Evolutionary conservation across 192 early-diverging fungal genomes (phyloP), one percentile per base, ranked within the genome.

Genomic region (Coemansia asiatica): DNA sequence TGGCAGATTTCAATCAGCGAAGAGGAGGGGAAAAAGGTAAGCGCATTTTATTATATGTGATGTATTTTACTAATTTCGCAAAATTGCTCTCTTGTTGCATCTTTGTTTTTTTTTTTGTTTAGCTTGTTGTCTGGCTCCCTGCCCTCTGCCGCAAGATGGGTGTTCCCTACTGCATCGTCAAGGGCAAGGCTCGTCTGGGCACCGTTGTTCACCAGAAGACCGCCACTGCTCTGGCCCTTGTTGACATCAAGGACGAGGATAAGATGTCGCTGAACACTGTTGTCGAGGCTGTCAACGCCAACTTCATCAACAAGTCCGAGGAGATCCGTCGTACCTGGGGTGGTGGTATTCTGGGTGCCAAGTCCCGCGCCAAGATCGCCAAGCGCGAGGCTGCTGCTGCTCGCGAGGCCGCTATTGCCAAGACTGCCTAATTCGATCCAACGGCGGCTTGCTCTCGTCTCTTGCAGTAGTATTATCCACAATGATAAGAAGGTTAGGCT

Each of bases 81-180:
- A 47, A 22, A 48, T 53, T 60, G 59, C 51, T 63, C 46, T 22
- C 21, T n/a, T 47, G 16, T n/a, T 51, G 10, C 47, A 28, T 22
- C 0, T 31, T 29, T 15, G 18, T 29, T 22, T 58, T 50, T 23
- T 68, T 7, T 5, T 55, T 58, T 53, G 12, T 31, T 25, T 71
- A 84, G 87, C 78, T 99, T 61, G 96, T 99, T 70, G 76, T 99
- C 72, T 99, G 93, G 93, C 90, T 99, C 74, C 97, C 97, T 60
- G 97, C 96, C 68, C 91, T 99, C 60, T 99, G 97, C 91, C 92
- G 95, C 77, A 99, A 99, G 92, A 97, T 97, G 96, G 94, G 93
- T 81, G 86, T 99, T 81, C 97, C 97, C 61, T 99, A 99, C 90
- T 89, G 85, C 85, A 97, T 99, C 81, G 94, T 99, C 82, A 99